phyloP scores from a whole-genome alignment of 495 filamentous ascomycete species.

The Xylaria flabelliformis region DNA sequence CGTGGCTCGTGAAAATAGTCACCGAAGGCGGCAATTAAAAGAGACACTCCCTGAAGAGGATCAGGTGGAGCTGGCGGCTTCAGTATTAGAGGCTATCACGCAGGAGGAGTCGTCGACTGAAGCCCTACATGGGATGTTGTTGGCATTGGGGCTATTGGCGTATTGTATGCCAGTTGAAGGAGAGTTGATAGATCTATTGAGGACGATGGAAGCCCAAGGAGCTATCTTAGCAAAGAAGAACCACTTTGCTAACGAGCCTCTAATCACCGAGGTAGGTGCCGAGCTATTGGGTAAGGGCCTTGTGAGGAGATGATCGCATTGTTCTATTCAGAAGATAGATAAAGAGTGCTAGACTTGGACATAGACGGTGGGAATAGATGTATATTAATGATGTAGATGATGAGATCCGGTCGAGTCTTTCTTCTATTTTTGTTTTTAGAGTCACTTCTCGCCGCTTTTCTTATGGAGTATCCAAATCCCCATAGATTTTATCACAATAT shows the following conservation, averaged over 20 bases:
- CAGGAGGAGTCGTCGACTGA: constrained; percentile 72
- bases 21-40: constrained; percentile 61
- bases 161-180: constrained; percentile 73
- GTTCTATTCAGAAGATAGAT: not conserved
- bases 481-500: not conserved
- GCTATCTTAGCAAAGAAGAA: constrained; percentile 62
- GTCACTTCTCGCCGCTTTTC: not conserved
- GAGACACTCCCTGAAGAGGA: constrained; percentile 69
- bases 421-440: not conserved
- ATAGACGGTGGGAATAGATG: not conserved
- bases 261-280: constrained; percentile 65
- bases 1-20: constrained; percentile 71
- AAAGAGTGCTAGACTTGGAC: not conserved
- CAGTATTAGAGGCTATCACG: constrained; percentile 75
- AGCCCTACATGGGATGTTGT: constrained; percentile 71
- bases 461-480: not conserved
- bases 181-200: constrained; percentile 75
- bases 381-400: not conserved
- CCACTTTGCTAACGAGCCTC: constrained; percentile 58
- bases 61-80: constrained; percentile 80
- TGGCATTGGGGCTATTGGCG: constrained; percentile 73
- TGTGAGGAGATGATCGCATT: constrained; percentile 27
- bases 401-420: not conserved
- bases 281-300: constrained; percentile 53
- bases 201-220: constrained; percentile 70